Base-by-base conservation (phyloP, 768 basidiomycete species). In the Daedaleopsis sinensis region DNA sequence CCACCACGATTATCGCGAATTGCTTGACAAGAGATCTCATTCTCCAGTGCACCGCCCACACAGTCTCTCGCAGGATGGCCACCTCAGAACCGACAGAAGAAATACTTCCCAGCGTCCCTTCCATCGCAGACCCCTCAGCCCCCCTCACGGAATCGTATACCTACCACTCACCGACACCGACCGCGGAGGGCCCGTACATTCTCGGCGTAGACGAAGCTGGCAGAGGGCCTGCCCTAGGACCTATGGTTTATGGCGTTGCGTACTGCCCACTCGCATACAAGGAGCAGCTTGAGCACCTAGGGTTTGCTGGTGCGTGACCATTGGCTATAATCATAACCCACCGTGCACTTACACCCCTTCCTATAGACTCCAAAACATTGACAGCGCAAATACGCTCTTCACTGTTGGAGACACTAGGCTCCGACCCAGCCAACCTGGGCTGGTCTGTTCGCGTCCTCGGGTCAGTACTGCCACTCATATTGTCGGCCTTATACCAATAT, bases 151-250 rank as follows among this genome's bases (percentile, higher is more conserved):
- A 83, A 11, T 92, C 93, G 0, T 94, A 94, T 70, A 88, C 91
- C 0, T 86, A 91, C 70, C 90, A 93, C 71, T 90, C 91, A 0
- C 81, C 86, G 1, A 82, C 72, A 0, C 92, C 93, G 2, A 88
- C 87, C 0, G 82, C 86, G 0, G 58, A 73, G 1, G 93, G 93
- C 0, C 90, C 91, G 0, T 97, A 96, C 77, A 93, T 98, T 52
- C 88, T 99, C 52, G 97, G 97, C 23, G 95, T 99, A n/a, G 97
- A 99, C 73, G 97, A 99, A 73, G 97, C 97, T 0, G 97, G 97
- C 0, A 82, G 97, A 57, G 97, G 97, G 0, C 97, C 96, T 21
- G 96, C 96, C 1, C 79, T 99, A 0, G 96, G 96, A 1, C 97
- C 97, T 0, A 84, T 98, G 61, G 97, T 99, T 0, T 98, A 99